These are phyloP conservation scores for Backusella morwellensis DNA, from an alignment of 192 early-diverging fungal genomes.

Conservation along the genomic window DNA sequence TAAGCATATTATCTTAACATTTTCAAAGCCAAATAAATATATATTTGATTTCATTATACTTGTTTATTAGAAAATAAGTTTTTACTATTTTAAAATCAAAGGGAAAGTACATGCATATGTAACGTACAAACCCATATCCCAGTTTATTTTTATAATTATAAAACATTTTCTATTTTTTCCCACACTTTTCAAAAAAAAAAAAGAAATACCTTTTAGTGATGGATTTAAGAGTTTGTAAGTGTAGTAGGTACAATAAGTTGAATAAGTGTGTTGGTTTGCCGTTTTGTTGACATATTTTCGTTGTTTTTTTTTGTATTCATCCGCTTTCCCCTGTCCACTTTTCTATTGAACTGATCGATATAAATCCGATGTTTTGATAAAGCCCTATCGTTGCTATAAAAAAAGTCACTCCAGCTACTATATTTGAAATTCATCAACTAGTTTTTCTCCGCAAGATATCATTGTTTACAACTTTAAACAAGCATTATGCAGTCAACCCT, in stretches of 20 bases:
- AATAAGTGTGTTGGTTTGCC: background rate
- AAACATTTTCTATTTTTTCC: background rate
- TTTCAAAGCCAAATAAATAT: no score
- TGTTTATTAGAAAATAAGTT: background rate
- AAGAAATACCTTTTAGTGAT: background rate
- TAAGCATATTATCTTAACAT: no score
- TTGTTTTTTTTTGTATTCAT: background rate
- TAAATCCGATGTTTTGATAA: background rate
- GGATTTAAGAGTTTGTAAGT: background rate
- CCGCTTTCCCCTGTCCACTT: background rate
- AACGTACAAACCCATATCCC: no score
- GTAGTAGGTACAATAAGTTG: background rate
- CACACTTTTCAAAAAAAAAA: conserved; percentile 2
- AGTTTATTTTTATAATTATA: background rate
- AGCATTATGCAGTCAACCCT: background rate
- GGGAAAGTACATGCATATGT: no score
- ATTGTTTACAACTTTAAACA: background rate
- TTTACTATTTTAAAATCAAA: background rate
- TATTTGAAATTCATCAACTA: background rate
- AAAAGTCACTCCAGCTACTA: background rate
- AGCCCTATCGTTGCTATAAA: background rate
- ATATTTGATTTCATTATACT: no score
- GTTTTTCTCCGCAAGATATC: background rate
- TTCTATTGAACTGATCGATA: background rate
- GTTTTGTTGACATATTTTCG: background rate